A percentile compares a stretch with the other conserved stretches of the same genome.
Evolutionary conservation across 352 stramenopile species (phyloP).

Genomic region (Blastocystis hominis): DNA sequence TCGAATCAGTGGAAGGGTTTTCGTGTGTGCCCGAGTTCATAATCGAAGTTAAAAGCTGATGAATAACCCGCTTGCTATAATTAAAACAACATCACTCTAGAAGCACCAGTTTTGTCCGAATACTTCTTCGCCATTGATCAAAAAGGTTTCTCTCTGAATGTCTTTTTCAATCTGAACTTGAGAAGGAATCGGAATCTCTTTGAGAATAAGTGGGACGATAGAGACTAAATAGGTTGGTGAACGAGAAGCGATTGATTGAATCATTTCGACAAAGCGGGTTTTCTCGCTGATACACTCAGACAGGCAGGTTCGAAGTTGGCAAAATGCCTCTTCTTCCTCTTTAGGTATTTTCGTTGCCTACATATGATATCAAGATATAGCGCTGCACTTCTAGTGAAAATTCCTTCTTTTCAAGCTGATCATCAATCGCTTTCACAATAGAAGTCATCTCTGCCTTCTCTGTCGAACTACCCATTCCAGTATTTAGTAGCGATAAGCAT

Average conservation of each 20-base stretch:
- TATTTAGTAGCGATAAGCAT: neutral
- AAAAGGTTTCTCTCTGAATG: neutral
- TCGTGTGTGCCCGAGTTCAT: too few relatives aligned
- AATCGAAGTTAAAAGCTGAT: too few relatives aligned
- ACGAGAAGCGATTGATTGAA: neutral
- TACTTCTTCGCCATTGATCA: neutral
- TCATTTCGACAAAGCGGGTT: neutral
- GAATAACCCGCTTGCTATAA: too few relatives aligned
- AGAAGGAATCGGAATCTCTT: neutral
- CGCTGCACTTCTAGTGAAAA: neutral
- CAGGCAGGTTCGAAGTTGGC: neutral
- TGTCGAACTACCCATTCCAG: neutral
- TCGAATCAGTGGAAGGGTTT: neutral
- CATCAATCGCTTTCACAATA: neutral
- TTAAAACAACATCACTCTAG: too few relatives aligned
- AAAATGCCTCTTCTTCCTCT: neutral
- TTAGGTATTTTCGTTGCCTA: neutral
- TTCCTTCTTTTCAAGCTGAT: neutral
- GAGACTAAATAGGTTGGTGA: neutral
- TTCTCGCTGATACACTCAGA: neutral
- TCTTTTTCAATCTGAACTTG: conserved; percentile 14
- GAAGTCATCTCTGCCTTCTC: neutral
- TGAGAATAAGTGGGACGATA: neutral
- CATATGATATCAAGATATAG: neutral
- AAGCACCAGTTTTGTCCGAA: neutral